phyloP scores from a whole-genome alignment of 441 rosid species.

The Euphorbia schlechtendalii region DNA sequence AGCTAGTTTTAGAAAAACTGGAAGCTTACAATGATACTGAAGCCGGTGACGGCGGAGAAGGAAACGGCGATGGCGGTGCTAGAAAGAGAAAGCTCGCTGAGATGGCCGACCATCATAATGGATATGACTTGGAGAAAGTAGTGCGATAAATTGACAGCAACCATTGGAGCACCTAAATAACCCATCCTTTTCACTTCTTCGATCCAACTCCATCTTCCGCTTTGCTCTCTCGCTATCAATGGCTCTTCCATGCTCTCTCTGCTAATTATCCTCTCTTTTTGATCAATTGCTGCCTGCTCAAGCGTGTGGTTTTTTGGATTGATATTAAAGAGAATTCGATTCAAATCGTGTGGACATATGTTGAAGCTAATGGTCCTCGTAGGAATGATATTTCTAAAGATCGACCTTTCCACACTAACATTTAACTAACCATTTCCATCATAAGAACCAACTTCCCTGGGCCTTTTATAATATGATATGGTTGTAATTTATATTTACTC shows the following conservation, averaged over 20 bases:
- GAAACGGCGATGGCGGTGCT: slow-evolving; percentile 44
- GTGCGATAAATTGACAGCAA: slow-evolving; percentile 27
- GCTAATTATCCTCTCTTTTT: neutral
- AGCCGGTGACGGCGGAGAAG: slow-evolving; percentile 35
- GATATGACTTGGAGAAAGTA: slow-evolving; percentile 26
- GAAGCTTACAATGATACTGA: slow-evolving; percentile 39
- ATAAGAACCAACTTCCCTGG: no score
- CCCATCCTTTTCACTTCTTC: slow-evolving; percentile 28
- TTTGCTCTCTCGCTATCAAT: slow-evolving; percentile 10
- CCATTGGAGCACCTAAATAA: slow-evolving; percentile 36
- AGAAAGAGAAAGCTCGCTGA: slow-evolving; percentile 38
- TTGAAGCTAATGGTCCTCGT: no score
- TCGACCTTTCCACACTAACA: no score
- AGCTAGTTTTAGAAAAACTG: slow-evolving; percentile 50
- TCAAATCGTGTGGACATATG: no score
- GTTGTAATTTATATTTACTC: no score
- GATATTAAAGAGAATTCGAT: no score
- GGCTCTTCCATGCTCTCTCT: slow-evolving; percentile 18
- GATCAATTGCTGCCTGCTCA: neutral
- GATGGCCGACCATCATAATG: slow-evolving; percentile 42
- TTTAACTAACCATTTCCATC: no score
- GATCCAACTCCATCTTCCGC: slow-evolving; percentile 8
- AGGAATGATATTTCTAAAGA: no score
- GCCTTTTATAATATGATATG: no score
- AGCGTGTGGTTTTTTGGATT: no score